Base-by-base conservation (phyloP, 129 eudicot species). In the Oenanthe sinensis region DNA sequence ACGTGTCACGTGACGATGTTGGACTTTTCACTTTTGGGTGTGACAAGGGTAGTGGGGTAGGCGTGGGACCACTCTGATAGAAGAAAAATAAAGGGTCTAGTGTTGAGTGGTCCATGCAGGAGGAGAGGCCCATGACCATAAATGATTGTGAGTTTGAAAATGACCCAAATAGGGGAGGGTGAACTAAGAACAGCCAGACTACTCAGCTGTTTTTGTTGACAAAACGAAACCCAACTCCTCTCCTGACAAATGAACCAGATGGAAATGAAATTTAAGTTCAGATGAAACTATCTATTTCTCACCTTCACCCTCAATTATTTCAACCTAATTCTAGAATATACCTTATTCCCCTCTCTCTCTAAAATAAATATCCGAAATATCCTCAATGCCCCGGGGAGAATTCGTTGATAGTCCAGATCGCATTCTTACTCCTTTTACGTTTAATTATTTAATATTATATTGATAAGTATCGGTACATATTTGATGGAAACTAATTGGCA, bases 61-160 rank as follows among this genome's bases (percentile, higher is more conserved):
- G 42, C 10, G 71, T 76, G 69, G 68, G 68, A 60, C 68, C 68
- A 60, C 14, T 20, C 7, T 58, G 30, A 55, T 20, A 58, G 7
- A 13, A 54, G 13, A 67, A 33, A 65, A 30, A 33, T 5, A 4
- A 6, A 33, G n/a, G 73, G 73, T 75, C 44, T 6, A 24, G 37
- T 46, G 54, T 48, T 17, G 7, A 22, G 65, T 54, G 68, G 79
- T 58, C 79, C 47, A 45, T 33, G 11, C 8, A n/a, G 19, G 15
- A 6, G n/a, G 10, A 75, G 43, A 68, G 78, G 78, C 58, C 78
- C 54, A 71, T 73, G 40, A 44, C 76, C 52, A 43, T 20, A 44
- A 44, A 43, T 73, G 54, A 73, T 44, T 43, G 76, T 43, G 76
- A 54, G 76, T 50, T 76, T 49, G 68, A 76, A 76, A 76, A 10